Conservation (phyloP, 2,329 filamentous ascomycete genomes). For the Fusarium sp. region DNA sequence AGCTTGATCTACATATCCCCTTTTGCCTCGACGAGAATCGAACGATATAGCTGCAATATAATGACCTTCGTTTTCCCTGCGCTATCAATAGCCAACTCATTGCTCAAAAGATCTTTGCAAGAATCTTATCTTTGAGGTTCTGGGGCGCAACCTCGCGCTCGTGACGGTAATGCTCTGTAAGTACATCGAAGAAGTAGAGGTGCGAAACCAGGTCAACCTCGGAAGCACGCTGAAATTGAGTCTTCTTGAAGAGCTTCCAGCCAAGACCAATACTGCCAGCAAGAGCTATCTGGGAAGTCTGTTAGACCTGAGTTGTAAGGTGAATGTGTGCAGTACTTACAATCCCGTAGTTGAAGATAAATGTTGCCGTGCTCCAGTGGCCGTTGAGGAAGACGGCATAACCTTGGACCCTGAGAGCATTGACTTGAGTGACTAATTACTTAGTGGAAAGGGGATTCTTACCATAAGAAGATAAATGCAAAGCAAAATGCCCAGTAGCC, state of each 20-base stretch:
- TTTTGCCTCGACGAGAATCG: fast-evolving
- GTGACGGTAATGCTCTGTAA: background rate
- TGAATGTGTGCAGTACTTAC: no score
- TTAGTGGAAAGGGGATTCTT: fast-evolving
- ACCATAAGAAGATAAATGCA: background rate
- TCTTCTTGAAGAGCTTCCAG: background rate
- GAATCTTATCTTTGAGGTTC: background rate
- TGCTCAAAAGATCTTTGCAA: background rate
- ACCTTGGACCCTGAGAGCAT: background rate
- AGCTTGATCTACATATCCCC: background rate
- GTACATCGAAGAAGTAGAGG: background rate
- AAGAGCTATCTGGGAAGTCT: no score
- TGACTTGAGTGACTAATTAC: no score
- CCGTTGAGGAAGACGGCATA: background rate
- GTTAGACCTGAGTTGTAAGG: no score
- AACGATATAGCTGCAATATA: background rate
- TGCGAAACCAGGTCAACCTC: background rate
- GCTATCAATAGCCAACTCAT: fast-evolving
- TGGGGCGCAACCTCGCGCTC: background rate
- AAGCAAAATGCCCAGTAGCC: background rate
- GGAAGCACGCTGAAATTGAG: background rate
- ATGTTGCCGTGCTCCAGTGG: background rate
- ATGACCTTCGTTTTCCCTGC: background rate
- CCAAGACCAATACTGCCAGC: background rate
- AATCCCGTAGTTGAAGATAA: background rate